Base-by-base conservation (phyloP, 2,329 filamentous ascomycete genomes). In the Talaromyces sp. region DNA sequence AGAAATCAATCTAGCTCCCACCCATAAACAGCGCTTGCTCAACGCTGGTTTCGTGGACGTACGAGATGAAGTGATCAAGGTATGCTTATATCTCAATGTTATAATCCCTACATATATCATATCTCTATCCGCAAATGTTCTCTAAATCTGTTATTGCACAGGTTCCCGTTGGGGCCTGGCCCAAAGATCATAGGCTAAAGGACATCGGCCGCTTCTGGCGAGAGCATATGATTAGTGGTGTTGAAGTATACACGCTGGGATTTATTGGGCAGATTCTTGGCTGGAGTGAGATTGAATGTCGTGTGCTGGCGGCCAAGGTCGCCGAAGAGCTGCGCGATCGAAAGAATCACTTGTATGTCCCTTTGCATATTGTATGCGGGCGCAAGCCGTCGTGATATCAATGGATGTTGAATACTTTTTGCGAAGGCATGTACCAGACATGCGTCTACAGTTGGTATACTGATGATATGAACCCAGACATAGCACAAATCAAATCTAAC, bases 11-110 rank as follows among this genome's bases (percentile, higher is more conserved):
- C 69, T 71, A 17, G 70, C 67, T 31, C 58, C 68, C 19, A 62
- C 70, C 17, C 68, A 74, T 24, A 71, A 73, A 60, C 67, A 71
- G 32, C 74, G 76, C 56, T 73, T 83, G 61, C 69, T 71, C 2
- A 77, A 79, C 3, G 80, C 76, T 0, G 83, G 83, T 0, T 85
- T 84, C 58, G 70, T 75, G 14, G 76, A 83, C 53, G 76, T 85
- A 0, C 70, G 71, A 0, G 77, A 82, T 62, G 67, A 73, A 1
- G 24, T 63, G 9, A 60, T 56, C 41, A 65, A 63, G 62, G 62
- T 61, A 61, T n/a, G 3, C 7, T 38, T 9, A 10, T 21, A 41
- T 38, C 5, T 12, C n/a, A n/a, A n/a, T n/a, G n/a, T n/a, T n/a
- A n/a, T 12, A 2, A 2, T 32, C 31, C 12, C 32, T 35, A 14